Percentiles rank a stretch among this genome's conserved stretches.
Conservation (phyloP, 2,329 filamentous ascomycete species). For the Elsinoe perseae region DNA sequence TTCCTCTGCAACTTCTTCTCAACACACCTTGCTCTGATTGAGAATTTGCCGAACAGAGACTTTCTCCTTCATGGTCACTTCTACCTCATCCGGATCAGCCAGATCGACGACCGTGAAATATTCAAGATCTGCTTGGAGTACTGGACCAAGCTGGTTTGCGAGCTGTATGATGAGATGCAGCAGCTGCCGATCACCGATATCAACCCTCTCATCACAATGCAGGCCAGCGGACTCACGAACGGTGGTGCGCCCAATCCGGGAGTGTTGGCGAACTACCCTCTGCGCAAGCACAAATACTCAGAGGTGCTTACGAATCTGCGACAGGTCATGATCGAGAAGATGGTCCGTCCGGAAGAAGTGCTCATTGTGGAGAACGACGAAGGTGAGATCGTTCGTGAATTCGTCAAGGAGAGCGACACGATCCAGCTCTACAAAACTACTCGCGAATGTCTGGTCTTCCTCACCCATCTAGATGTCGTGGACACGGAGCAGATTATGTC, state of each 20-base stretch:
- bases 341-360: conserved; percentile 97
- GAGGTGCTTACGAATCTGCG: conserved; percentile 90
- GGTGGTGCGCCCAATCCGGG: conserved; percentile 78
- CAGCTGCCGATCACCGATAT: conserved; percentile 85
- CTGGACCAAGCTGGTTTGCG: conserved; percentile 97
- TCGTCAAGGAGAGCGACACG: conserved; percentile 98
- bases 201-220: conserved; percentile 79
- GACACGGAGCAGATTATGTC: conserved; percentile 99
- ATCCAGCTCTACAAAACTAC: conserved; percentile 99
- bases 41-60: conserved; percentile 90
- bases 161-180: conserved; percentile 99
- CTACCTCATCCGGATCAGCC: conserved; percentile 94
- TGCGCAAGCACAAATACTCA: conserved; percentile 96
- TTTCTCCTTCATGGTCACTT: conserved; percentile 95
- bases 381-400: conserved; percentile 96
- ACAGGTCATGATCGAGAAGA: conserved; percentile 99
- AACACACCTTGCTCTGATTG: conserved; percentile 86
- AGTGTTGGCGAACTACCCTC: conserved; percentile 79
- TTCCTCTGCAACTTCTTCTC: conserved; percentile 97
- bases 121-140: conserved; percentile 99
- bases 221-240: conserved; percentile 60
- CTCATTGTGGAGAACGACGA: conserved; percentile 99
- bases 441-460: conserved; percentile 89
- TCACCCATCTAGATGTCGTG: conserved; percentile 93
- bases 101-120: conserved; percentile 97